phyloP scores from a whole-genome alignment of 129 eudicot species.

The Gnaphalium uliginosum region DNA sequence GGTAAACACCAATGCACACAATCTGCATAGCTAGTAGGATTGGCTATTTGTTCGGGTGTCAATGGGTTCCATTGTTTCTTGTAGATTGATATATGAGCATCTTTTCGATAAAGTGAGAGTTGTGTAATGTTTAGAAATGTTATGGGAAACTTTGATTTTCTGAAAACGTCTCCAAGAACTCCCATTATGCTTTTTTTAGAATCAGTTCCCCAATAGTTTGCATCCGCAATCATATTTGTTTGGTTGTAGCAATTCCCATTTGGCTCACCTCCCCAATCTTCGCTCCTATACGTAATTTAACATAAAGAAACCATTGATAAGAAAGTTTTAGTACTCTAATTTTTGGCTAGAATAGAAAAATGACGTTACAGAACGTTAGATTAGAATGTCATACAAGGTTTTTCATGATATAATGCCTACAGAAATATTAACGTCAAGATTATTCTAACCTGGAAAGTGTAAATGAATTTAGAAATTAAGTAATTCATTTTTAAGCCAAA shows the following conservation, averaged over 20 bases:
- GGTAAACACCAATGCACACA: conserved; percentile 80
- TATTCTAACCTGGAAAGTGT: no score
- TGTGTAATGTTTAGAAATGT: background rate
- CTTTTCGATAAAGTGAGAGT: background rate
- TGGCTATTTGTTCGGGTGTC: conserved; percentile 56
- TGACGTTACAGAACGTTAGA: no score
- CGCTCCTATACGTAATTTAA: background rate
- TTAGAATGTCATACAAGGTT: no score
- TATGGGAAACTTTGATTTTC: background rate
- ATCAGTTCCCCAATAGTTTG: background rate
- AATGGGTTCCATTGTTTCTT: conserved; percentile 15
- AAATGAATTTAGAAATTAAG: no score
- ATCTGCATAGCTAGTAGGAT: conserved; percentile 63
- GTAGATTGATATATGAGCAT: conserved; percentile 1
- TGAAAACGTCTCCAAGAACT: background rate
- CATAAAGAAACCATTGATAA: background rate
- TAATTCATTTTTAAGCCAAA: no score
- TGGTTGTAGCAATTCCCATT: background rate
- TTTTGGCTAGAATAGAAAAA: background rate
- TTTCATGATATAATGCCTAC: no score
- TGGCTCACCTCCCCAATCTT: background rate
- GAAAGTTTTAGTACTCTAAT: background rate
- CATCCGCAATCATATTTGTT: background rate
- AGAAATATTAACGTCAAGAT: no score
- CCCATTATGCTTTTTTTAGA: background rate